A percentile compares a stretch with the other conserved stretches of the same genome.
phyloP scores from a whole-genome alignment of 805 yeast species.

The Candida qinlingensis region DNA sequence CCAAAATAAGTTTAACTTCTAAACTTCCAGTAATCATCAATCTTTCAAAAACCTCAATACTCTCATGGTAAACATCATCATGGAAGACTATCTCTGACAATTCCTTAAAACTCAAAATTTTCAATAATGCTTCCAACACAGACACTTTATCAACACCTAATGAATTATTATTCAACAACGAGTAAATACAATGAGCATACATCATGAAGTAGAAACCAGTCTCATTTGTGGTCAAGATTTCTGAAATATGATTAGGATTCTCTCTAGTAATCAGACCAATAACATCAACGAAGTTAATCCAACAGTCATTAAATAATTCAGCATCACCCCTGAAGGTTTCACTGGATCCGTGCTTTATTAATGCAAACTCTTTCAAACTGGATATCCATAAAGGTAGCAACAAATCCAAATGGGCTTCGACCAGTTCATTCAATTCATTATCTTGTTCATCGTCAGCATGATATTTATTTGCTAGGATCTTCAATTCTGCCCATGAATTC shows the following conservation, averaged over 20 bases:
- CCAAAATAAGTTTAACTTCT: conserved; percentile 41
- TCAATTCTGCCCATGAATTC: conserved; percentile 70
- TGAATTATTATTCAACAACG: conserved; percentile 42
- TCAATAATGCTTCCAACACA: conserved; percentile 46
- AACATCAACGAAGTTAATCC: conserved; percentile 78
- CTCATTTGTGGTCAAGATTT: conserved; percentile 50
- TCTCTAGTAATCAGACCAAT: conserved; percentile 58
- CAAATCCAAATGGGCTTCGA: conserved; percentile 50
- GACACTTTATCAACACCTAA: conserved; percentile 24
- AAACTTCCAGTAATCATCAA: conserved; percentile 49
- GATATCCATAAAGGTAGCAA: conserved; percentile 79
- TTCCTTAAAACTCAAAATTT: conserved; percentile 50
- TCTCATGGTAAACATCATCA: conserved; percentile 67
- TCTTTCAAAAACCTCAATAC: conserved; percentile 71
- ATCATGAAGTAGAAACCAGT: conserved; percentile 70
- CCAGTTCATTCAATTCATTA: conserved; percentile 42
- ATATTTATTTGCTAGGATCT: conserved; percentile 25
- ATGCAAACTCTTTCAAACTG: conserved; percentile 67
- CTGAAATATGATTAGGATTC: conserved; percentile 39
- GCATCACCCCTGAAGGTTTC: conserved; percentile 23
- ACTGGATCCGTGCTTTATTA: conserved; percentile 35
- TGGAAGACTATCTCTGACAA: conserved; percentile 57
- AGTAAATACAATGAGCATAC: conserved; percentile 79
- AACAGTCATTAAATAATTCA: conserved; percentile 48
- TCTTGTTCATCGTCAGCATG: conserved; percentile 24